phyloP scores from a whole-genome alignment of 116 monocot species.

The Phalaenopsis hybrid region DNA sequence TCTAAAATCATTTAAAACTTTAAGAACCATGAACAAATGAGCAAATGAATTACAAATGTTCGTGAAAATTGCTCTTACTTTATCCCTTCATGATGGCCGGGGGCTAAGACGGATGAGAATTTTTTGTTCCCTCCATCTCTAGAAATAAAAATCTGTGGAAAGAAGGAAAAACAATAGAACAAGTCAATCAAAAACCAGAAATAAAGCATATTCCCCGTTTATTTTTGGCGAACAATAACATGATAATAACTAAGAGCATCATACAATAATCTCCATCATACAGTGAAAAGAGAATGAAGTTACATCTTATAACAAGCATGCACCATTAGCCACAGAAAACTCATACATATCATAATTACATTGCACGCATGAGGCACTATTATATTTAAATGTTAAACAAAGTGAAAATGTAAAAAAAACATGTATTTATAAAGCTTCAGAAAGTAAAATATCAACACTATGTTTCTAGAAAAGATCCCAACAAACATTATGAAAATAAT shows the following conservation, averaged over 20 bases:
- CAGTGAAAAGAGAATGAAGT: not conserved
- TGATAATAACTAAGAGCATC: not conserved
- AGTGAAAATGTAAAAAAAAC: not conserved
- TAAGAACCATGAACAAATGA: not conserved
- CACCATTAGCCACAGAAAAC: not conserved
- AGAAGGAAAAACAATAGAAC: not conserved
- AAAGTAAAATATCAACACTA: not conserved
- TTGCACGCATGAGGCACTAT: not conserved
- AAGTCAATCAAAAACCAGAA: not conserved
- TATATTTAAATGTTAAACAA: not conserved
- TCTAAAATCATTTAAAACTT: not conserved
- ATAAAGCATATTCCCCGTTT: not conserved
- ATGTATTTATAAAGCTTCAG: not conserved
- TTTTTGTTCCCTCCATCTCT: constrained; percentile 92
- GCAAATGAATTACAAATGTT: not conserved
- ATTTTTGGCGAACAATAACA: not conserved
- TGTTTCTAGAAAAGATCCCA: too few species aligned
- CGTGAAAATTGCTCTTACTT: constrained; percentile 34
- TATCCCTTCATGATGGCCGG: constrained; percentile 85
- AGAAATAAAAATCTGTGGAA: constrained; percentile 81
- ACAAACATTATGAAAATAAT: too few species aligned
- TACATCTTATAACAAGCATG: not conserved
- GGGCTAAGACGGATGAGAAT: constrained; percentile 79
- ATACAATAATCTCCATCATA: not conserved
- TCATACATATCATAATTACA: not conserved